Evolutionary conservation across 148 eudicot species (phyloP), one percentile per base, ranked within the genome.

Genomic region (Spergularia bocconei): DNA sequence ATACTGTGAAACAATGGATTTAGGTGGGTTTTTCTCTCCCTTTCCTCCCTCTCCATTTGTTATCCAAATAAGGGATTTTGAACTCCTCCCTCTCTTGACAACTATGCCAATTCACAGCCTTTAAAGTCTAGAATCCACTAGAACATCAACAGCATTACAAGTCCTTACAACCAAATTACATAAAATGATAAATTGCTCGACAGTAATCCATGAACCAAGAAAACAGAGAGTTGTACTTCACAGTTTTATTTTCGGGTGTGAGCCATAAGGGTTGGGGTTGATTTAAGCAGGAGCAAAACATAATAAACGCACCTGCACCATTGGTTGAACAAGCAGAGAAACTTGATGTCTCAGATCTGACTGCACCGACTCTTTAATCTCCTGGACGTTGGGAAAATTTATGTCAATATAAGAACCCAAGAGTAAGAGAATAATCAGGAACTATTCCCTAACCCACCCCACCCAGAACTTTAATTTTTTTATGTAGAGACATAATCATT

Each of bases 271-370:
- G 5, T 10, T 29, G 52, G 25, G 25, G 39, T 41, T 13, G 69
- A 58, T 58, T 21, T 21, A 58, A 58, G 9, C 25, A 7, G 21
- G 11, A 11, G 62, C n/a, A 11, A 68, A 56, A 44, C 57, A 71
- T 47, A 54, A 55, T 53, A n/a, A n/a, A 63, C 81, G 61, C 47
- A 82, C 87, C 87, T 85, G 87, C 64, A 85, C 75, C 87, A 85
- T 85, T 55, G 87, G 87, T 63, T 82, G 98, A 82, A 91, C 98
- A 67, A 93, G 91, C 56, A 91, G 93, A 65, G 98, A 93, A 52
- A 90, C 91, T 80, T 91, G 93, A 88, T 93, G 98, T 70, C 98
- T 84, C 67, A 82, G 82, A 80, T 93, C 97, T 64, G 97, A 87
- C 53, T 84, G 95, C 77, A 80, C 98, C 23, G 91, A 86, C 77